A percentile compares a stretch with the other conserved stretches of the same genome.
These are phyloP conservation scores for Galeopsis tetrahit DNA, from an alignment of 257 asterid genomes.

Conservation along the genomic window DNA sequence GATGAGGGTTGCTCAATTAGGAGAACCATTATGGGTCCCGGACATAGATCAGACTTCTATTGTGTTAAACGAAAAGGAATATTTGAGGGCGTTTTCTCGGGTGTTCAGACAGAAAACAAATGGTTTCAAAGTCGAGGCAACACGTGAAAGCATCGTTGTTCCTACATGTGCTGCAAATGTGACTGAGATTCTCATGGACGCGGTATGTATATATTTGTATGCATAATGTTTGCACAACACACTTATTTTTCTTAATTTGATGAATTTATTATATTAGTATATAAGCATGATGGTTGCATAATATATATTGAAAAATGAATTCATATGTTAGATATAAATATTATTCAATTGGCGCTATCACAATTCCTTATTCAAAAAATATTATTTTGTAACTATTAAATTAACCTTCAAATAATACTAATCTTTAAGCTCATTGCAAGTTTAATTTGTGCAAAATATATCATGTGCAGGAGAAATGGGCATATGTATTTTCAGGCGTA, in stretches of 20 bases:
- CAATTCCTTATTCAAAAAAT: too few species aligned
- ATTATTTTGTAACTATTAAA: too few species aligned
- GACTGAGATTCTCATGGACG: constrained; percentile 49
- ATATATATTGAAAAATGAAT: too few species aligned
- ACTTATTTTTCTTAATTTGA: background rate
- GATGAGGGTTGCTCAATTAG: constrained; percentile 28
- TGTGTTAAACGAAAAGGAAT: constrained; percentile 44
- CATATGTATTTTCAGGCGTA: constrained; percentile 43
- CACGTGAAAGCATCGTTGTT: constrained; percentile 34
- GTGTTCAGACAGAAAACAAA: constrained; percentile 23
- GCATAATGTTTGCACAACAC: too few species aligned
- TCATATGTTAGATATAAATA: too few species aligned
- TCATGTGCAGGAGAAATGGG: constrained; percentile 48
- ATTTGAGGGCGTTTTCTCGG: constrained; percentile 32
- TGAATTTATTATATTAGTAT: background rate
- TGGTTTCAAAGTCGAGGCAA: constrained; percentile 40
- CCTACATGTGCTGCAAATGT: constrained; percentile 32
- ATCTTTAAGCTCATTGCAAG: too few species aligned
- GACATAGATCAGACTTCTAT: constrained; percentile 24
- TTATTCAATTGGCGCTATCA: too few species aligned
- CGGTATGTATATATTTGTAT: constrained; percentile 40
- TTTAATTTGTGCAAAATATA: background rate
- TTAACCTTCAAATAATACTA: too few species aligned
- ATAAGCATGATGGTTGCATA: background rate
- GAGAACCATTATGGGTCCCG: constrained; percentile 53